Base-by-base conservation (phyloP, 768 basidiomycete species). In the Infundibulicybe gibba region DNA sequence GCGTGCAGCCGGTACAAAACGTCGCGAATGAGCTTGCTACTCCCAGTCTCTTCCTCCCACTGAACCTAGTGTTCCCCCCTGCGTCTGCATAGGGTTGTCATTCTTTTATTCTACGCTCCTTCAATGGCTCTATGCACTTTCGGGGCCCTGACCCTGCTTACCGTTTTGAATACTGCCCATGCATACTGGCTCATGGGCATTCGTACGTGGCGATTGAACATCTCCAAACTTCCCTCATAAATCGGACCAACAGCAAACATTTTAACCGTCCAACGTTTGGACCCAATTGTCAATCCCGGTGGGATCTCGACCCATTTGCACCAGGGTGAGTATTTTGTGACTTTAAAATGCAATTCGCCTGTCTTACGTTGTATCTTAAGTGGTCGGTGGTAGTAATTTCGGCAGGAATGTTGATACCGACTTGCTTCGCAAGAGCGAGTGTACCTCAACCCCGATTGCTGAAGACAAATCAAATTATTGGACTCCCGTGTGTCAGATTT, bases 401-500 rank as follows among this genome's bases (percentile, higher is more conserved):
- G 63, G 75, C 37, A 57, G 68, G 49, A 55, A 55, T 31, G 67
- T 67, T 32, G 67, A 63, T 51, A 77, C 77, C 1, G 64, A 64
- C 11, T 49, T 45, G 9, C 65, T 80, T 19, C 64, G 72, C 33
- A 48, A 72, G 48, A 79, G 77, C 53, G 51, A 71, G 55, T 80
- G 79, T 54, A 74, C 76, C 2, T 74, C 77, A n/a, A 65, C 74
- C 47, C 77, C 76, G 33, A 78, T 80, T 55, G 63, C 66, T 14
- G 62, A 80, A 60, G 77, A 79, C 61, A 75, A 78, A 52, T 77
- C 74, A 15, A 69, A 65, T 43, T 79, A 79, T 50, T 79, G 77
- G 77, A 70, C 71, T 51, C 75, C 75, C 41, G 75, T 76, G 50
- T 39, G 71, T 65, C 9, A 33, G 41, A 9, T 14, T 31, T 17